Base-by-base conservation (phyloP, 2,329 filamentous ascomycete species). In the Xylaria polymorpha region DNA sequence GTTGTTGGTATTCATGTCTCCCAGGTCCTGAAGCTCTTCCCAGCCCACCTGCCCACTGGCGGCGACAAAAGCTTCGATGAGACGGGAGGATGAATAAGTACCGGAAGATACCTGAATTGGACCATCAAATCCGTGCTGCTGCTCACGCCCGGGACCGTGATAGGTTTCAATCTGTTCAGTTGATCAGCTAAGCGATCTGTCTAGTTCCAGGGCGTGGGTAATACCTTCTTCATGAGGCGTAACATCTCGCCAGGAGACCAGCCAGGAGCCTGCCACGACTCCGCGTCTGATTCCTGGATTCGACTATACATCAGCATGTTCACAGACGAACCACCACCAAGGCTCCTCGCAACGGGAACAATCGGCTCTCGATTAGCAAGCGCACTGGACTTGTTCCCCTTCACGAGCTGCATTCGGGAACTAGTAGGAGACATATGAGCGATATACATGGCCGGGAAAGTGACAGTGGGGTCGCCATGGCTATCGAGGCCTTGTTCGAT, bases 261-360 rank as follows among this genome's bases (percentile, higher is more conserved):
- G 15, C 77, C 74, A 29, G 74, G 50, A n/a, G 67, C 74, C 1
- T 74, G 60, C 76, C 76, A 79, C 0, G 75, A 67, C n/a, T 78
- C 76, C 25, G 71, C 80, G 61, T 81, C 80, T 22, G 73, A 71
- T 29, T 74, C 69, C 64, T 80, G 78, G 12, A 74, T 77, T 9
- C 80, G 72, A 1, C 69, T 72, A 61, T 75, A 74, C 77, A 85
- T 83, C 80, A 84, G 81, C 69, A 84, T 82, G 65, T 85, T 86
- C 39, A 85, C 82, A 0, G 83, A 82, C 1, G 81, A 83, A 4
- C 86, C 87, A n/a, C 87, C 87, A 35, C 87, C 87, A 0, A 90
- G 80, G 0, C 84, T 82, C 22, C 84, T 83, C 3, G 79, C 81
- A 3, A 74, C 68, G 0, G 80, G 79, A 0, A 84, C 78, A 15